Conservation (phyloP, 2,329 filamentous ascomycete species). For the Curvularia lunata region DNA sequence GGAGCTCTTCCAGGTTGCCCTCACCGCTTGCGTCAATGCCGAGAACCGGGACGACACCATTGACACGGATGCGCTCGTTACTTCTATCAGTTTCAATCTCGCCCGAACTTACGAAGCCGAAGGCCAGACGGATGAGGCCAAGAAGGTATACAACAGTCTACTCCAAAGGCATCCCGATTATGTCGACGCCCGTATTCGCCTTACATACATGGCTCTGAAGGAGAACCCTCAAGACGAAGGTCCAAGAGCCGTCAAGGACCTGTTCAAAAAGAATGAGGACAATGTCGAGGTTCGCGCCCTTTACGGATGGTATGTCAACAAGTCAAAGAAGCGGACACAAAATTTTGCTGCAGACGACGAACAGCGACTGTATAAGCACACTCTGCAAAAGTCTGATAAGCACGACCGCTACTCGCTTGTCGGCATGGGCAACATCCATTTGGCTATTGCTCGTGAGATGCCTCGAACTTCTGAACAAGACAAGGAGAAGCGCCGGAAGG, state of each 20-base stretch:
- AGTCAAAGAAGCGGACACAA: constrained; percentile 79
- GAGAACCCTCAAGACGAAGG: constrained; percentile 84
- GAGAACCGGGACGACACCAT: constrained; percentile 75
- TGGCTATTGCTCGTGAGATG: constrained; percentile 91
- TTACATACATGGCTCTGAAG: constrained; percentile 88
- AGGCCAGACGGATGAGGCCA: constrained; percentile 79
- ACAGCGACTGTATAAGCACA: constrained; percentile 95
- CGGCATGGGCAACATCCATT: constrained; percentile 95
- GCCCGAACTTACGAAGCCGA: constrained; percentile 91
- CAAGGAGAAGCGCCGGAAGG: constrained; percentile 85
- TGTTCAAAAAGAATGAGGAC: constrained; percentile 81
- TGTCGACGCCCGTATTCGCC: constrained; percentile 84
- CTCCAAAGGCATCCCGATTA: constrained; percentile 88
- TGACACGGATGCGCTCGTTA: constrained; percentile 90
- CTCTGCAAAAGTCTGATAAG: constrained; percentile 86
- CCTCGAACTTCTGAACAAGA: constrained; percentile 86
- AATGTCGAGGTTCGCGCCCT: constrained; percentile 92
- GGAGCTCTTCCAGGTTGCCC: constrained; percentile 88
- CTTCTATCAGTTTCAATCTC: constrained; percentile 96
- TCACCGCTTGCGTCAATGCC: constrained; percentile 84
- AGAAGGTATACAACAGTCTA: constrained; percentile 85
- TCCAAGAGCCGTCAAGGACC: constrained; percentile 80
- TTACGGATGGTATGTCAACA: constrained; percentile 95
- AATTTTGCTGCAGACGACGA: constrained; percentile 90
- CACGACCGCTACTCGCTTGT: constrained; percentile 97